Base-by-base conservation (phyloP, 306 rosid genomes). In the Vigna unguiculata region DNA sequence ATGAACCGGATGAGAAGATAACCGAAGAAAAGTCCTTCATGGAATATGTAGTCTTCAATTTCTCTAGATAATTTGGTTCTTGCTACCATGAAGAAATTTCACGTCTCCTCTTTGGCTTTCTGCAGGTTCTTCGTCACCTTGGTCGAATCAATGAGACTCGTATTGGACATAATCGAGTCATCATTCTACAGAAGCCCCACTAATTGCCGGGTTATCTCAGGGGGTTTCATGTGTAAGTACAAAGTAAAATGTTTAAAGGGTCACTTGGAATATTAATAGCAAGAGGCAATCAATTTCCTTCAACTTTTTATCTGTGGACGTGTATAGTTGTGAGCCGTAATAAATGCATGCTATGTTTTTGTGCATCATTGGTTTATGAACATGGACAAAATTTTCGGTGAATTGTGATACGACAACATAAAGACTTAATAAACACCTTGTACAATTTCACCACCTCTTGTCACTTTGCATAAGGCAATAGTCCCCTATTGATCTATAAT, bases 121-220 rank as follows among this genome's bases (percentile, higher is more conserved):
- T 52, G 55, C 89, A 94, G 98, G 98, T 94, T 77, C 95, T 94
- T 78, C 96, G 95, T 60, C 98, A 94, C 86, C 95, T 94, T 52
- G 96, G 98, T 21, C 96, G 97, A 25, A 82, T 92, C 69, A 94
- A 71, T 20, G 98, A 95, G 85, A 83, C 90, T 83, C 93, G 96
- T 36, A 72, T 90, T 32, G 96, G 97, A 28, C 92, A 87, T 85
- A 88, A 92, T 55, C 96, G 98, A 21, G 86, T 95, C 76, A 85
- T 92, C 58, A 84, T 89, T 71, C 83, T 92, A 4, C 80, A 86
- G 53, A 95, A 86, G 87, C 97, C 92, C 34, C 87, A 86, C 47
- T 89, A 78, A 85, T 11, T 12, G 47, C 54, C 60, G 16, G 74
- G 40, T 51, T 57, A 28, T 38, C 6, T 12, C 4, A 22, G 57